Evolutionary conservation across 2,329 filamentous ascomycete genomes (phyloP).

Genomic region (Fusarium sp.): DNA sequence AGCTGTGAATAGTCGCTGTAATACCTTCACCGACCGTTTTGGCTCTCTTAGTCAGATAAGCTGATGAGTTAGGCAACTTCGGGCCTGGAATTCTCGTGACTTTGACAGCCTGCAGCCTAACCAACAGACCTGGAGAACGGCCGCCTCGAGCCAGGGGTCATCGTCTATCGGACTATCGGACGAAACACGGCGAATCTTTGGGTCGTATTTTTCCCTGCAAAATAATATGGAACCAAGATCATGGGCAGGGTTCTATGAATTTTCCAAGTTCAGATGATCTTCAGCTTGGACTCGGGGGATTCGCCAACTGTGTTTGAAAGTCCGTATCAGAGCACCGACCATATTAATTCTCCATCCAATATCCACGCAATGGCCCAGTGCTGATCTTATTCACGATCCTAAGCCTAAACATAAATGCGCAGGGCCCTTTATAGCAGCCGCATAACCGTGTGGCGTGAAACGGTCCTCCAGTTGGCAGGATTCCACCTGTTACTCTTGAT

Average conservation of each 20-base stretch:
- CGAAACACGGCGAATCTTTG: constrained; percentile 27
- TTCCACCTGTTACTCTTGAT: constrained; percentile 27
- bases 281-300: background rate
- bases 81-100: constrained; percentile 29
- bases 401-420: constrained; percentile 25
- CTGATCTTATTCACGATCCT: constrained; percentile 17
- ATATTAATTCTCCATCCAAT: constrained; percentile 3
- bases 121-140: constrained; percentile 13
- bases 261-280: constrained; percentile 29
- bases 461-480: constrained; percentile 12
- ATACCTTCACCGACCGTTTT: constrained; percentile 1
- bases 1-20: constrained; percentile 32
- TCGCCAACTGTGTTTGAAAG: background rate
- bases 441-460: constrained; percentile 33
- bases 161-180: constrained; percentile 16
- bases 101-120: constrained; percentile 15
- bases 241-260: constrained; percentile 7
- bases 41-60: background rate
- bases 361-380: constrained; percentile 16
- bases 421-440: constrained; percentile 26
- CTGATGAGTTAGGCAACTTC: constrained; percentile 1
- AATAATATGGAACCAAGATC: background rate
- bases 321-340: constrained; percentile 23
- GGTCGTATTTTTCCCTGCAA: background rate
- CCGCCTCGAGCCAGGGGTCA: background rate